Base-by-base conservation (phyloP, 129 eudicot genomes). In the Flaveria bidentis region DNA sequence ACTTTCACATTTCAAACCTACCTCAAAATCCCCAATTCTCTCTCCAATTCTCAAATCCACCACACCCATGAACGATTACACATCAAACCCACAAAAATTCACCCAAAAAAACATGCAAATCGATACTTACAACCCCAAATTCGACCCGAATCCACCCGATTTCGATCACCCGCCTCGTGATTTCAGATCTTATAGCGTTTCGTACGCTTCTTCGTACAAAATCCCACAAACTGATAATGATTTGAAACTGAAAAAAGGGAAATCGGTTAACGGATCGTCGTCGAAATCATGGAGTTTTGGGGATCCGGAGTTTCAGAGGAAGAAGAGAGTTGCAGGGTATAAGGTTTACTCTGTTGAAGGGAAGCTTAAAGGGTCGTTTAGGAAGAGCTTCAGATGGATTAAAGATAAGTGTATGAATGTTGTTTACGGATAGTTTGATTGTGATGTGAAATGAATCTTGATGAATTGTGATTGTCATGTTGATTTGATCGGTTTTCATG, bases 241-340 rank as follows among this genome's bases (percentile, higher is more conserved):
- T 67, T 74, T 74, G 47, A 74, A 90, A 82, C 53, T 86, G 57
- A 88, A 91, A 85, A 91, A 78, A 52, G 89, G 85, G 67, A 87
- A 84, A 42, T 80, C 84, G 4, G 67, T 74, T 2, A 80, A 80
- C 2, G 84, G 75, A 62, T 83, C 91, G 39, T 6, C 42, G 61
- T 80, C 89, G 1, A 87, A 82, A 58, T 41, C 82, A 5, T 90
- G 94, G 96, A 83, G 79, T 28, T 78, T 93, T 8, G 84, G 75
- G 62, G 98, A 93, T 76, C 88, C 97, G 2, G 98, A 93, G 86
- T 86, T 93, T 18, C 91, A 93, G 85, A 85, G 98, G 87, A 93
- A 90, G 88, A 93, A 78, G 71, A 90, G 98, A 72, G 97, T 93
- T 75, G 98, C 98, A 55, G 84, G 96, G 78, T 93, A 93, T 50